Conservation (phyloP, 2,329 filamentous ascomycete genomes). For the Dothidotthia symphoricarpi region DNA sequence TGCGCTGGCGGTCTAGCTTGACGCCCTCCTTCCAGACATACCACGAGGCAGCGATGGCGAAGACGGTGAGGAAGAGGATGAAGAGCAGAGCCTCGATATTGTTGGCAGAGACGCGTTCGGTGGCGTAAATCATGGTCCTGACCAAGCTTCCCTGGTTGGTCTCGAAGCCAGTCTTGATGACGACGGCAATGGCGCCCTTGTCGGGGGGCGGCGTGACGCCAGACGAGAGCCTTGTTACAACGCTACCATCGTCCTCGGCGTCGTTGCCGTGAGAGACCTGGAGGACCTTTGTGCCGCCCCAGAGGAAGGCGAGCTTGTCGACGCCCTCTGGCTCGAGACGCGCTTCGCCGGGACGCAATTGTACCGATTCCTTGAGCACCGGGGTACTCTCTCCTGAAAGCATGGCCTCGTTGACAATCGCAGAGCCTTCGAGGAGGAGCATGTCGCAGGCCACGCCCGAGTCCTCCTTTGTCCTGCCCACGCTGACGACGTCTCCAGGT, state of each 20-base stretch:
- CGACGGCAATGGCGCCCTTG: slow-evolving; percentile 87
- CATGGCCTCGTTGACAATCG: slow-evolving; percentile 99
- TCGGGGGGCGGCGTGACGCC: slow-evolving; percentile 84
- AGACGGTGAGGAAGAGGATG: slow-evolving; percentile 93
- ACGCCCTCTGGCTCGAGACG: slow-evolving; percentile 81
- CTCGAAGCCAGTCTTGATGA: slow-evolving; percentile 97
- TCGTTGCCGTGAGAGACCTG: slow-evolving; percentile 87
- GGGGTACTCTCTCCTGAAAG: slow-evolving; percentile 97
- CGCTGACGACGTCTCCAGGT: slow-evolving; percentile 89
- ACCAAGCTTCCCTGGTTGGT: slow-evolving; percentile 97
- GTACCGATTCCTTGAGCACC: slow-evolving; percentile 91
- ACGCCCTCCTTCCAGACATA: slow-evolving; percentile 99
- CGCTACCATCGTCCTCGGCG: slow-evolving; percentile 62
- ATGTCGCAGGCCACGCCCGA: slow-evolving; percentile 97
- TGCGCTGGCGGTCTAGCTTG: slow-evolving; percentile 88
- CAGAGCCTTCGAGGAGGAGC: slow-evolving; percentile 88
- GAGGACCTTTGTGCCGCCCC: slow-evolving; percentile 94
- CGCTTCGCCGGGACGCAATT: slow-evolving; percentile 80
- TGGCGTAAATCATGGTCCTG: slow-evolving; percentile 99
- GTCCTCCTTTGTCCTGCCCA: slow-evolving; percentile 92
- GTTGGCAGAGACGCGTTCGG: slow-evolving; percentile 97
- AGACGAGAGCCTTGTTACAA: slow-evolving; percentile 65
- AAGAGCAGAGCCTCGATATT: slow-evolving; percentile 95
- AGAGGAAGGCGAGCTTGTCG: slow-evolving; percentile 96
- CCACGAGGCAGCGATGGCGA: slow-evolving; percentile 96